Evolutionary conservation across 2,329 filamentous ascomycete species (phyloP).

Genomic region (Botrytis porri): DNA sequence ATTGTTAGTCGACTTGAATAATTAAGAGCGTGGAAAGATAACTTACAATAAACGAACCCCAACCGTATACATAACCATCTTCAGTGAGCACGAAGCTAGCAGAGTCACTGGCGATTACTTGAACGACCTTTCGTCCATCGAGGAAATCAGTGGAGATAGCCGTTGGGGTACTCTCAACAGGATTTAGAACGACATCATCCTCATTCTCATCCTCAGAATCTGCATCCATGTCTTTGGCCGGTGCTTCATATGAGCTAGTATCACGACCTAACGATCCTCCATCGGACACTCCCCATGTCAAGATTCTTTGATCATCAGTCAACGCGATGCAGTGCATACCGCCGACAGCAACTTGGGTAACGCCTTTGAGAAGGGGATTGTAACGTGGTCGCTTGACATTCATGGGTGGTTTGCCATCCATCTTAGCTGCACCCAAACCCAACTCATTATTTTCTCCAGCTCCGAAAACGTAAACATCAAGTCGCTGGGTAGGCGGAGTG

Average conservation of each 20-base stretch:
- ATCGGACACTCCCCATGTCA: slow-evolving; percentile 88
- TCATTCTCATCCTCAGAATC: slow-evolving; percentile 43
- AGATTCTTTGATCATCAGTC: slow-evolving; percentile 75
- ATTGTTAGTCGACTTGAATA: slow-evolving; percentile 23
- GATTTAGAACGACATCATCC: slow-evolving; percentile 62
- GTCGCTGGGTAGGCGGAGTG: slow-evolving; percentile 26
- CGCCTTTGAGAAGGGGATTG: slow-evolving; percentile 60
- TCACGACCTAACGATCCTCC: slow-evolving; percentile 76
- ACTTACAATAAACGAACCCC: slow-evolving; percentile 74
- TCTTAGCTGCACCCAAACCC: slow-evolving; percentile 68
- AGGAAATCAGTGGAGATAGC: slow-evolving; percentile 25
- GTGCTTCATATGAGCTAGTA: slow-evolving; percentile 58
- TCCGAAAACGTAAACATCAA: slow-evolving; percentile 78
- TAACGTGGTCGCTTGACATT: slow-evolving; percentile 73
- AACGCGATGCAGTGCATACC: slow-evolving; percentile 79
- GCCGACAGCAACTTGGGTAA: slow-evolving; percentile 74
- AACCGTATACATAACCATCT: slow-evolving; percentile 74
- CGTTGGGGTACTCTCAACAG: slow-evolving; percentile 66
- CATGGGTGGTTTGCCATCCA: slow-evolving; percentile 57
- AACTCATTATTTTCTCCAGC: slow-evolving; percentile 80
- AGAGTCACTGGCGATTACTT: slow-evolving; percentile 68
- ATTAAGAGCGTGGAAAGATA: not conserved
- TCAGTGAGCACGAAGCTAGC: slow-evolving; percentile 73
- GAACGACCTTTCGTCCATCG: not conserved
- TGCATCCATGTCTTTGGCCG: slow-evolving; percentile 55